Evolutionary conservation across 495 filamentous ascomycete genomes (phyloP).

Genomic region (Tetracladium setigerum): DNA sequence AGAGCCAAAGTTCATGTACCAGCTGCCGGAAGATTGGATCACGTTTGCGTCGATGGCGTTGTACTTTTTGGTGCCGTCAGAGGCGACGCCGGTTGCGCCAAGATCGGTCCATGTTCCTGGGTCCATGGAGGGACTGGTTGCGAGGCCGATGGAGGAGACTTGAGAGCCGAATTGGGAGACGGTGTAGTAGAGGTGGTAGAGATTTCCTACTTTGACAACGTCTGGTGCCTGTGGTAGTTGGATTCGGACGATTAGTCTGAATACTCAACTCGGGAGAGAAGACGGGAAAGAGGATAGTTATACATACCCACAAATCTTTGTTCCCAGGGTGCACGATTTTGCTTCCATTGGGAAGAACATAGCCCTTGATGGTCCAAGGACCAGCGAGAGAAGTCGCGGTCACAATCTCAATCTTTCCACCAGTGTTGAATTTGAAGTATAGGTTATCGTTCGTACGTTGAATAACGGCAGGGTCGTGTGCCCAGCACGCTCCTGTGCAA

Average conservation of each 20-base stretch:
- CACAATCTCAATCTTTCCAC: conserved; percentile 49
- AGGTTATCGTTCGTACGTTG: conserved; percentile 49
- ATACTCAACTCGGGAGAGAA: background rate
- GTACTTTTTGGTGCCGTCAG: conserved; percentile 39
- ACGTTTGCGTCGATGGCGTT: conserved; percentile 69
- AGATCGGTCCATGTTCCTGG: conserved; percentile 51
- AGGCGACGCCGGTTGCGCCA: conserved; percentile 42
- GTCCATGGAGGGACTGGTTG: conserved; percentile 54
- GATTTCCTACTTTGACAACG: conserved; percentile 43
- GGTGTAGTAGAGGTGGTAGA: conserved; percentile 68
- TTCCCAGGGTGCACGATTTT: conserved; percentile 47
- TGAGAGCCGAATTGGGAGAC: conserved; percentile 58
- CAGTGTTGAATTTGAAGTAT: conserved; percentile 69
- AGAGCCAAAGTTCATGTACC: conserved; percentile 57
- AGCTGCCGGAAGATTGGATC: conserved; percentile 33
- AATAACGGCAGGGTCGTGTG: conserved; percentile 60
- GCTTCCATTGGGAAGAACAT: conserved; percentile 48
- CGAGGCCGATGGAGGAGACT: conserved; percentile 58
- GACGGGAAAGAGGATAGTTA: background rate
- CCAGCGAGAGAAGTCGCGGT: conserved; percentile 50
- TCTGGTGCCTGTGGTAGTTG: conserved; percentile 52
- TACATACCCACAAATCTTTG: conserved; percentile 51
- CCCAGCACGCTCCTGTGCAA: conserved; percentile 53
- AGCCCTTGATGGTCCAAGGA: conserved; percentile 55
- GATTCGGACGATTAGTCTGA: background rate